Percentiles rank a stretch among this genome's conserved stretches.
phyloP scores from a whole-genome alignment of 2,329 filamentous ascomycete species.

The Tympanopsis confertula region DNA sequence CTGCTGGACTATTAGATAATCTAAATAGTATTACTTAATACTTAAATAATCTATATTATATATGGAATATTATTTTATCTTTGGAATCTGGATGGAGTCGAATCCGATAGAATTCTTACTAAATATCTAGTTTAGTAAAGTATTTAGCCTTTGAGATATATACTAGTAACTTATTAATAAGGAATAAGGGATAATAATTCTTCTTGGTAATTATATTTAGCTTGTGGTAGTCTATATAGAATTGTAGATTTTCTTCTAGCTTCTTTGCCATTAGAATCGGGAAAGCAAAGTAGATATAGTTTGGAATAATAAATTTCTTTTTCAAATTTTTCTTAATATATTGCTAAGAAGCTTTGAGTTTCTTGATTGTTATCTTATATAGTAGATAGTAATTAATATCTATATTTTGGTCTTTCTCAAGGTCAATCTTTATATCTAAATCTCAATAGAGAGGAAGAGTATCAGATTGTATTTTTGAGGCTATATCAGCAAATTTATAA shows the following conservation, averaged over 20 bases:
- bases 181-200: neutral
- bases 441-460: no score
- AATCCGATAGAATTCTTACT: constrained; percentile 2
- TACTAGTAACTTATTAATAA: constrained; percentile 2
- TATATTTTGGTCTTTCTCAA: no score
- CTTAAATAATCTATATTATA: constrained; percentile 2
- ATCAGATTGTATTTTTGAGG: neutral
- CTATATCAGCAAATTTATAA: neutral
- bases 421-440: no score
- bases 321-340: no score
- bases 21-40: constrained; percentile 3
- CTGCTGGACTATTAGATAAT: constrained; percentile 1
- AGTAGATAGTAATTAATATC: no score
- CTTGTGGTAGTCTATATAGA: constrained; percentile 4
- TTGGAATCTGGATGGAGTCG: neutral
- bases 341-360: no score
- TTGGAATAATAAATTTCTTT: no score
- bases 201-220: constrained; percentile 2
- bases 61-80: constrained; percentile 3
- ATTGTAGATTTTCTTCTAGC: neutral
- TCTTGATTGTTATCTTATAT: no score
- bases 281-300: no score
- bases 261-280: no score
- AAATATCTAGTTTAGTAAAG: constrained; percentile 3
- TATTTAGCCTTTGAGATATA: constrained; percentile 1